Evolutionary conservation across 202 grass and related monocot species (phyloP).

Genomic region (Saccharum hybrid): DNA sequence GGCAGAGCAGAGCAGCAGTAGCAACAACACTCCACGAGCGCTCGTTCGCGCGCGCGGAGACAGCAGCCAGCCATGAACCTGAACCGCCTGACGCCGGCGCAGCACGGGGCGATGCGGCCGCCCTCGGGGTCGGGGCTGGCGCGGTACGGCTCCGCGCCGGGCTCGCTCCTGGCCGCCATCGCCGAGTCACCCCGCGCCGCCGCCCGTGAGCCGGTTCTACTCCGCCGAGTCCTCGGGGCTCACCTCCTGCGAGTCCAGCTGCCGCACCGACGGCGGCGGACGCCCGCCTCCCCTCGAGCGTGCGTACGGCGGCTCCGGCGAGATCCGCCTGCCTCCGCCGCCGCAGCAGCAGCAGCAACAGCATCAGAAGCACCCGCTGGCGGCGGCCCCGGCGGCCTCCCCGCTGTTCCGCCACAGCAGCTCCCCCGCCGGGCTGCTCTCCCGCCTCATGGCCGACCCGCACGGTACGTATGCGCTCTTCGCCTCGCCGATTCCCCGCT

Average conservation of each 20-base stretch:
- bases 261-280: conserved; percentile 37
- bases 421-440: conserved; percentile 81
- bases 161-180: conserved; percentile 63
- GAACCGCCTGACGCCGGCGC: conserved; percentile 49
- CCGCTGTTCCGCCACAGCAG: conserved; percentile 79
- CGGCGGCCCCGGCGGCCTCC: neutral
- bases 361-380: neutral
- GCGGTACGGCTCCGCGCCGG: conserved; percentile 69
- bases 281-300: conserved; percentile 28
- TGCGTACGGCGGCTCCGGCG: conserved; percentile 52
- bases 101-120: conserved; percentile 25
- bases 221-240: conserved; percentile 62
- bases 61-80: conserved; percentile 19
- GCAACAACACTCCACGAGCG: neutral
- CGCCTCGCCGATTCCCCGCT: neutral
- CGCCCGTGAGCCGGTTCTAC: conserved; percentile 62
- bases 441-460: conserved; percentile 70
- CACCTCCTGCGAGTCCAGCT: conserved; percentile 79
- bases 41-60: neutral
- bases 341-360: neutral
- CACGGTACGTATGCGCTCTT: conserved; percentile 55
- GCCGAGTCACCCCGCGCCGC: conserved; percentile 51
- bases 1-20: neutral
- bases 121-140: conserved; percentile 32
- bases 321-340: conserved; percentile 51